Evolutionary conservation across 108 stramenopile species (phyloP), one percentile per base, ranked within the genome.

Genomic region (Nitzschia sp.): DNA sequence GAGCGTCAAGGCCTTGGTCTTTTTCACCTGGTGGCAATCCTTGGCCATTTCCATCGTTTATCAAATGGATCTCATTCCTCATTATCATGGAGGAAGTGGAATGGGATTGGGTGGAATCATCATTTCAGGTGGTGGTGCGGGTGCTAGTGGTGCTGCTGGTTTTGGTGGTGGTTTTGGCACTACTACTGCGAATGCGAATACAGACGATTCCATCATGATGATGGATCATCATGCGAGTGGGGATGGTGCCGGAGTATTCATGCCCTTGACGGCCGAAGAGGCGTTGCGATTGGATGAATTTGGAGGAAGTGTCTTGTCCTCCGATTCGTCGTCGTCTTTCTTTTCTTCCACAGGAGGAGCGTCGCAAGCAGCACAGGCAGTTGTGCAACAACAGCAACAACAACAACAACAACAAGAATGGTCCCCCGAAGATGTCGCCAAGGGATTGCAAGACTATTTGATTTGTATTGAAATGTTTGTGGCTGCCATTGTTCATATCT

Each of bases 391-490:
- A 2, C 6, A 57, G 31, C 26, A n/a, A 33, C 26, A 25, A 28
- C 56, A 57, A 60, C 23, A 62, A 70, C 19, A 68, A 64, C 62
- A 63, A 69, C 38, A 78, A 68, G 73, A 75, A 27, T 90, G 87
- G 92, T 83, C 83, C 2, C 71, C 90, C 4, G 94, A 96, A 75
- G 96, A 96, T 62, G 96, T 96, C 31, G 96, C 91, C 58, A 95
- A 96, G 81, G 97, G 93, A 22, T 58, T 97, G 32, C 97, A 99
- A 80, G 96, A 97, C 78, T 96, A 91, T 70, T 71, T 97, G 58
- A 97, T 99, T 72, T 99, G 98, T 60, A 87, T 99, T 19, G 98
- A 99, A 77, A 99, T 99, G 97, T 94, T 97, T 66, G 50, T 90
- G 28, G 94, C 89, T 23, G 96, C 96, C 1, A 80, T 97, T 55